These are phyloP conservation scores for Aspergillus sp. DNA, from an alignment of 2,329 filamentous ascomycete genomes.

Conservation along the genomic window DNA sequence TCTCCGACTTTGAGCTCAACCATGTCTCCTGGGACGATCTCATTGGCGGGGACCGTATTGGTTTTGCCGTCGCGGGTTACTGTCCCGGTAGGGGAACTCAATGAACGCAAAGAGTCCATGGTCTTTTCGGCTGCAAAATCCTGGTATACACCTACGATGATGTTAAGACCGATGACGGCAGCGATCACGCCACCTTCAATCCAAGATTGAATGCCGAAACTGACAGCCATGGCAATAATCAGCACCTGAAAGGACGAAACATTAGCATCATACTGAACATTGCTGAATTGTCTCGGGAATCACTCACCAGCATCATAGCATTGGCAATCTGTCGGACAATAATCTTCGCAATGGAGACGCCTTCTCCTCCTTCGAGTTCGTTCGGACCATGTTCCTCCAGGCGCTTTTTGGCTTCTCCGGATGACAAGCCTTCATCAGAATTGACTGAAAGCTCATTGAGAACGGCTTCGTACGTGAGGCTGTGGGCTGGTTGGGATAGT, in stretches of 20 bases:
- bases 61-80: constrained; percentile 56
- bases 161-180: constrained; percentile 55
- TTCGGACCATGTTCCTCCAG: constrained; percentile 58
- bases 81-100: constrained; percentile 54
- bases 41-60: constrained; percentile 49
- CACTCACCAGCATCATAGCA: constrained; percentile 60
- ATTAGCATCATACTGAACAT: background rate
- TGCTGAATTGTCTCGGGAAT: background rate
- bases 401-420: constrained; percentile 50
- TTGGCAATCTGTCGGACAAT: constrained; percentile 63
- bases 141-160: constrained; percentile 57
- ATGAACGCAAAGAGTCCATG: constrained; percentile 54
- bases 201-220: constrained; percentile 53
- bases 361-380: constrained; percentile 60
- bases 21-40: constrained; percentile 62
- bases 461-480: constrained; percentile 51
- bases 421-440: constrained; percentile 53
- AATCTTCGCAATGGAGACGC: constrained; percentile 66
- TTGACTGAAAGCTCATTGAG: constrained; percentile 53
- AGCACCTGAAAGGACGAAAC: constrained; percentile 55
- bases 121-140: constrained; percentile 60
- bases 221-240: constrained; percentile 67
- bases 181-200: constrained; percentile 58
- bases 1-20: constrained; percentile 54
- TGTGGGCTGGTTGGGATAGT: constrained; percentile 59